Evolutionary conservation across 257 asterid species (phyloP), one percentile per base, ranked within the genome.

Genomic region (Capsicum rhomboideum): DNA sequence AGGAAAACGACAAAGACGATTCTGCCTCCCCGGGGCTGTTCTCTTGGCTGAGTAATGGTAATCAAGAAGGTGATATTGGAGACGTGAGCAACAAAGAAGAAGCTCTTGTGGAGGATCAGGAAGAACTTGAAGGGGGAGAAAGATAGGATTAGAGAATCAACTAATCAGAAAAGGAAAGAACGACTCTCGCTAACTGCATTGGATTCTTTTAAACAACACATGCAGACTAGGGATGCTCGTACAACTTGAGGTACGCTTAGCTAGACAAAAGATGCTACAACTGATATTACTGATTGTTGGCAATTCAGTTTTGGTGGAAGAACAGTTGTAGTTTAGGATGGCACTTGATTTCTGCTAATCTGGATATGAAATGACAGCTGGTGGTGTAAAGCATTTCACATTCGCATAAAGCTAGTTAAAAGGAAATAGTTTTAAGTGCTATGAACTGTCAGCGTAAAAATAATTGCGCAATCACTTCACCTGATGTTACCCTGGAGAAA

Each of bases 71-170:
- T 40, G 94, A 87, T 23, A 92, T 83, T 11, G 91, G 83, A 42
- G 99, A 96, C 78, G 82, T 83, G 80, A 86, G 86, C 91, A 89
- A 46, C 89, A 93, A 93, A 84, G 98, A 97, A 84, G 99, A 95
- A 44, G 55, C 92, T 10, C 97, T 87, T 83, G 94, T 94, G 84
- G 99, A 97, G 83, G 99, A 97, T 88, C 98, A 92, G 82, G 99
- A 95, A 87, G 99, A 97, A 84, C 97, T 93, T 0, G 99, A 97
- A 86, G 97, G 93, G 0, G 97, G 96, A 46, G 99, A 97, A 61
- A 92, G 95, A 89, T 93, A 91, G 92, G 54, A 40, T 52, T 26
- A 23, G 77, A 83, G 50, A 75, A 49, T 53, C 8, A 49, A 49
- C 26, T 75, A 16, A 52, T 75, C 63, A 50, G 44, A 50, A 50